A percentile compares a stretch with the other conserved stretches of the same genome.
Evolutionary conservation across 768 basidiomycete species (phyloP).

Genomic region (Candolleomyces aberdarensis): DNA sequence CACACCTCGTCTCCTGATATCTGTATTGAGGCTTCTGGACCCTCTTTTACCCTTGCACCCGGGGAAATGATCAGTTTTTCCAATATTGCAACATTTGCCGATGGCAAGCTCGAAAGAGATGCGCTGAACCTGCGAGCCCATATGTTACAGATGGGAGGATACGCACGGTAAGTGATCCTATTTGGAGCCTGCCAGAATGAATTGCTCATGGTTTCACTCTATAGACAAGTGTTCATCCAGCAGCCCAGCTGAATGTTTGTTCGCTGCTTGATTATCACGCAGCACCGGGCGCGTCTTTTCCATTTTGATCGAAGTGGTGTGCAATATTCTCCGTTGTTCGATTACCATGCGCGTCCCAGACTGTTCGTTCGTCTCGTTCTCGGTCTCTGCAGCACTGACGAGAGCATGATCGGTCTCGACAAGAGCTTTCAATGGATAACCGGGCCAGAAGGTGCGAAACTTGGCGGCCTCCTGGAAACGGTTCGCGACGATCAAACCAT

Average conservation of each 20-base stretch:
- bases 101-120: neutral
- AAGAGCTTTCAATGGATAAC: neutral
- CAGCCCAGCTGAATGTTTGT: neutral
- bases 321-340: neutral
- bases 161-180: neutral
- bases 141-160: neutral
- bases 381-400: neutral
- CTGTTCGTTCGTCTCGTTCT: neutral
- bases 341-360: neutral
- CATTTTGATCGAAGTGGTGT: conserved; percentile 2
- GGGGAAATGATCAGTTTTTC: neutral
- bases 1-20: no score
- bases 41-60: no score
- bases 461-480: neutral
- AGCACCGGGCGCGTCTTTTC: neutral
- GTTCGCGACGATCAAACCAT: neutral
- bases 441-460: neutral
- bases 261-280: neutral
- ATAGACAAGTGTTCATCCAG: neutral
- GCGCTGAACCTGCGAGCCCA: neutral
- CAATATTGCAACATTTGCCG: neutral
- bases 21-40: no score
- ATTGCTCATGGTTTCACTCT: no score
- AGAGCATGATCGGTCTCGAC: neutral
- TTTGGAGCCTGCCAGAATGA: no score